A percentile compares a stretch with the other conserved stretches of the same genome.
These are phyloP conservation scores for Camillea tinctor DNA, from an alignment of 2,329 filamentous ascomycete species.

Conservation along the genomic window DNA sequence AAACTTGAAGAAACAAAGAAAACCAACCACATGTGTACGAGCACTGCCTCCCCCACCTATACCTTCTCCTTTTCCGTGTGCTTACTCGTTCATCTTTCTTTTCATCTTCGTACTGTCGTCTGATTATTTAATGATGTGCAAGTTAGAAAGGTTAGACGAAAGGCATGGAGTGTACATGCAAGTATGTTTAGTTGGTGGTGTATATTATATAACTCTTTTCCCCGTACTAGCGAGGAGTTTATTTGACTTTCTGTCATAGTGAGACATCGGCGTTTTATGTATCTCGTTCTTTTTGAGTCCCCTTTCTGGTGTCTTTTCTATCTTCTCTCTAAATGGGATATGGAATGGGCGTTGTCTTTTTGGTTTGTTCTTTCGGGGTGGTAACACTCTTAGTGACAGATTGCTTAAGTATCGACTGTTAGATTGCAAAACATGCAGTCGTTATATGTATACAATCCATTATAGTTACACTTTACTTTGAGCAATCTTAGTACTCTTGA, in stretches of 20 bases:
- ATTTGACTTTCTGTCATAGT: neutral
- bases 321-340: neutral
- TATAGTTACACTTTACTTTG: neutral
- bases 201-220: neutral
- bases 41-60: neutral
- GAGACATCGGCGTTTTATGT: neutral
- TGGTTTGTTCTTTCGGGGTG: neutral
- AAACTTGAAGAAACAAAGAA: neutral
- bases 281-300: neutral
- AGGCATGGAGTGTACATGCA: neutral
- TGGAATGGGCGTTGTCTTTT: neutral
- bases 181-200: neutral
- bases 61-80: neutral
- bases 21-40: neutral
- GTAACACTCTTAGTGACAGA: neutral
- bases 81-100: neutral
- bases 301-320: neutral
- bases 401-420: neutral
- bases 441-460: neutral
- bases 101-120: neutral
- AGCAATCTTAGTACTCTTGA: neutral
- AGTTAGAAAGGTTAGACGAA: neutral
- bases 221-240: neutral
- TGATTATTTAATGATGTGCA: neutral
- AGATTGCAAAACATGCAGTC: neutral